phyloP scores from a whole-genome alignment of 805 yeast genomes.

The Metschnikowia arizonensis region DNA sequence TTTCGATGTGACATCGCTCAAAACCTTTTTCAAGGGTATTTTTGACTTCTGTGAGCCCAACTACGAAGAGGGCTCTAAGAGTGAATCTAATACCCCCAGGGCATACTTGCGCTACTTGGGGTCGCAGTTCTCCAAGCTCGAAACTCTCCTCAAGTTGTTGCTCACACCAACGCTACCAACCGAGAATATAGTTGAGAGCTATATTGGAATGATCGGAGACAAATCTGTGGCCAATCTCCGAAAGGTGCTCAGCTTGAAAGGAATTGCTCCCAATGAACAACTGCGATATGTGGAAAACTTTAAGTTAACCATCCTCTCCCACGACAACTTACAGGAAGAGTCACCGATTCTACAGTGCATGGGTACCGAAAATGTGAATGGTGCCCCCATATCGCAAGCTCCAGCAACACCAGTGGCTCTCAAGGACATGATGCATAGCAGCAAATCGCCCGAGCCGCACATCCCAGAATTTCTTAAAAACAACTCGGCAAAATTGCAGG shows the following conservation, averaged over 20 bases:
- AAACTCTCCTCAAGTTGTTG: slow-evolving; percentile 63
- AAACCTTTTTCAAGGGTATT: slow-evolving; percentile 46
- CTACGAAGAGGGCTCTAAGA: slow-evolving; percentile 20
- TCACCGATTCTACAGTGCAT: slow-evolving; percentile 31
- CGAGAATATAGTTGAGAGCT: slow-evolving; percentile 58
- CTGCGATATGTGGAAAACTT: slow-evolving; percentile 35
- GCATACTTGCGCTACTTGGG: slow-evolving; percentile 43
- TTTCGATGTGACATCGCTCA: slow-evolving; percentile 65
- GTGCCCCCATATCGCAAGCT: slow-evolving; percentile 10
- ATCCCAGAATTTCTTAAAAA: slow-evolving; percentile 18
- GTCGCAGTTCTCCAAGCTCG: slow-evolving; percentile 42
- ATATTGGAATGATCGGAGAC: slow-evolving; percentile 66
- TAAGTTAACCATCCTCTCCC: slow-evolving; percentile 31
- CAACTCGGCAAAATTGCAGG: slow-evolving; percentile 36
- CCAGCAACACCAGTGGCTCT: slow-evolving; percentile 12
- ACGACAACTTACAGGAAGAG: slow-evolving; percentile 25
- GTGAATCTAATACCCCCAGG: slow-evolving; percentile 21
- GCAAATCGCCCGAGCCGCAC: slow-evolving; percentile 26
- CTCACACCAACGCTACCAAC: slow-evolving; percentile 60
- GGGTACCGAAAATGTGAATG: slow-evolving; percentile 6
- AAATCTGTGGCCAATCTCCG: slow-evolving; percentile 55
- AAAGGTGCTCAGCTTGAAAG: slow-evolving; percentile 63
- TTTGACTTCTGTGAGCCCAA: slow-evolving; percentile 42
- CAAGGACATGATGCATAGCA: slow-evolving; percentile 12
- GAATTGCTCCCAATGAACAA: slow-evolving; percentile 34